Evolutionary conservation across 164 flowering plant genomes (phyloP).

Genomic region (Piper betle): DNA sequence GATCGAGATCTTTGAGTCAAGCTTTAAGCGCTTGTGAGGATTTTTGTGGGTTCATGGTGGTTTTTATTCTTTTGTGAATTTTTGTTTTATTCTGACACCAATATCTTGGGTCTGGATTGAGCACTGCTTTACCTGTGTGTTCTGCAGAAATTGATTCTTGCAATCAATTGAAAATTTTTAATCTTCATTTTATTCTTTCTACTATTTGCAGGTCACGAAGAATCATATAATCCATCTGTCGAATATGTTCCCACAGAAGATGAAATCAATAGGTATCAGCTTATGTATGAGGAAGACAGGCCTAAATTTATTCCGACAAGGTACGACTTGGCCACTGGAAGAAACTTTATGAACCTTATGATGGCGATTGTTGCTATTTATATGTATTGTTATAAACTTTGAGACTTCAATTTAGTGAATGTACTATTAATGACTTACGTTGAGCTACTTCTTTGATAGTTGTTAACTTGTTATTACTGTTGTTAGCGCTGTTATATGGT

Average conservation of each 20-base stretch:
- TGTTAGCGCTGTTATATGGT: background rate
- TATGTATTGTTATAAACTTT: background rate
- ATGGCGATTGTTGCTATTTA: too few relatives aligned
- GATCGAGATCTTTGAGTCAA: too few relatives aligned
- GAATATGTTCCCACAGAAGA: slow-evolving; percentile 95
- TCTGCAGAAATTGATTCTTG: background rate
- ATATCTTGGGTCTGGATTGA: background rate
- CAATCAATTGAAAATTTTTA: background rate
- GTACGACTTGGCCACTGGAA: slow-evolving; percentile 18
- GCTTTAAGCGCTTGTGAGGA: background rate
- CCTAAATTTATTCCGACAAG: slow-evolving; percentile 84
- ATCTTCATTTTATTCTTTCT: background rate
- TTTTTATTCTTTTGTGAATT: background rate
- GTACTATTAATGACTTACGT: too few relatives aligned
- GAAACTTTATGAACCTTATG: background rate
- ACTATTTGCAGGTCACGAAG: slow-evolving; percentile 66
- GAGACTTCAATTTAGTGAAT: background rate
- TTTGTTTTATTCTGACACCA: background rate
- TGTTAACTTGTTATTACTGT: background rate
- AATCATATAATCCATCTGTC: slow-evolving; percentile 77
- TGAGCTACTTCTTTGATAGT: background rate
- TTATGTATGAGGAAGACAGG: slow-evolving; percentile 91
- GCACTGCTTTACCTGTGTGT: background rate
- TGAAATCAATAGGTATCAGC: slow-evolving; percentile 69
- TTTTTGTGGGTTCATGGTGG: background rate